Base-by-base conservation (phyloP, 2,329 filamentous ascomycete species). In the Epichloe sp. region DNA sequence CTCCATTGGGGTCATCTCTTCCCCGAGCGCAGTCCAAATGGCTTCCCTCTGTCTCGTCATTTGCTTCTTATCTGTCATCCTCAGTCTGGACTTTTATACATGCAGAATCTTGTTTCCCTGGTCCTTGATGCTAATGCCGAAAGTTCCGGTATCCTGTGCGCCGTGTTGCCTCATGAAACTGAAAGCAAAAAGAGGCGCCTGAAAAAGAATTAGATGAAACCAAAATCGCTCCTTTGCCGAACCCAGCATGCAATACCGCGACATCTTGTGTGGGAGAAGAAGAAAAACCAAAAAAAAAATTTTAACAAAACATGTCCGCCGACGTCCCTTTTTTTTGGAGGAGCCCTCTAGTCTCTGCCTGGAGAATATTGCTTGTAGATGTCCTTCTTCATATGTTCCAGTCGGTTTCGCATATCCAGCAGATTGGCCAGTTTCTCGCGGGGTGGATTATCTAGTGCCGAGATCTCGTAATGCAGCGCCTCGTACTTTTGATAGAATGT, bases 371-470 rank as follows among this genome's bases (percentile, higher is more conserved):
- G 70, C 55, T 64, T 65, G 58, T 79, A 75, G 44, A 84, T 83
- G 52, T 79, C 72, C 56, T 62, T 68, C 70, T 83, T 83, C 73
- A 83, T 74, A n/a, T 57, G 56, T 55, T 73, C 68, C 46, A 84
- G 65, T 36, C 73, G 68, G 31, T 71, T 65, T 51, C 77, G 74
- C 78, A 83, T 77, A 14, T 75, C 71, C 34, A 75, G 58, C 44
- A 83, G 62, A 46, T 75, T 63, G 5, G 67, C 66, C 48, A 83
- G 63, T 59, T 77, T 74, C 15, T 74, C 68, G 52, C 72, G 66
- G 0, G 73, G 71, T 3, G 79, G 77, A 48, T 78, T 70, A 38
- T 71, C 68, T 55, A 76, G 58, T 5, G 63, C 70, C 17, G 68
- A 65, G 53, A 84, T 71, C 63, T 82, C 74, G 53, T 71, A 63